Conservation (phyloP, 805 yeast genomes). For the Kodamaea hsintzibuensis region DNA sequence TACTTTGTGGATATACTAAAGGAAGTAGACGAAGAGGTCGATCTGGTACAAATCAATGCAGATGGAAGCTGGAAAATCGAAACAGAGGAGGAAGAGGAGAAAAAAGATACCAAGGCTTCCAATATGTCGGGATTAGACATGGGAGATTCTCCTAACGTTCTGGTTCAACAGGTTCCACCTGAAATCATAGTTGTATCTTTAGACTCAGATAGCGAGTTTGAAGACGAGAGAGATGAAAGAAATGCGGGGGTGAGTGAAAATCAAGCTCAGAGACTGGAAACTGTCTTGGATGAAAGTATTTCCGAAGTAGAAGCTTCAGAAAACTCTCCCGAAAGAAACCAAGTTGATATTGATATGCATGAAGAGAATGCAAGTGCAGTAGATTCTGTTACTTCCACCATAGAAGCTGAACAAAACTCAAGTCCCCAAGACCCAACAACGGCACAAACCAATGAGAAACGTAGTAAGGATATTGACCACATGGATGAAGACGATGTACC, state of each 20-base stretch:
- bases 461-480: neutral
- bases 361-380: neutral
- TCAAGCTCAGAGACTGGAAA: neutral
- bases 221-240: conserved; percentile 21
- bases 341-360: neutral
- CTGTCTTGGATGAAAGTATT: neutral
- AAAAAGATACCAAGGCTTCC: neutral
- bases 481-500: neutral
- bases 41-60: conserved; percentile 61
- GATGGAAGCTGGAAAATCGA: conserved; percentile 73
- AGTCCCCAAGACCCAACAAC: neutral
- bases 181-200: conserved; percentile 44
- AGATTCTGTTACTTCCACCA: too few relatives aligned
- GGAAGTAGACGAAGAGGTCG: conserved; percentile 55
- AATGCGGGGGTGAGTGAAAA: neutral
- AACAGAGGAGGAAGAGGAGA: conserved; percentile 12
- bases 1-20: conserved; percentile 64
- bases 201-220: conserved; percentile 49
- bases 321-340: neutral
- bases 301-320: neutral
- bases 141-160: conserved; percentile 2
- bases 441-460: neutral
- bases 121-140: neutral
- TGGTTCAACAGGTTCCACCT: conserved; percentile 4
- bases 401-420: too few relatives aligned